Evolutionary conservation across 208 protist species (phyloP).

Genomic region (Leishmania aethiopica): DNA sequence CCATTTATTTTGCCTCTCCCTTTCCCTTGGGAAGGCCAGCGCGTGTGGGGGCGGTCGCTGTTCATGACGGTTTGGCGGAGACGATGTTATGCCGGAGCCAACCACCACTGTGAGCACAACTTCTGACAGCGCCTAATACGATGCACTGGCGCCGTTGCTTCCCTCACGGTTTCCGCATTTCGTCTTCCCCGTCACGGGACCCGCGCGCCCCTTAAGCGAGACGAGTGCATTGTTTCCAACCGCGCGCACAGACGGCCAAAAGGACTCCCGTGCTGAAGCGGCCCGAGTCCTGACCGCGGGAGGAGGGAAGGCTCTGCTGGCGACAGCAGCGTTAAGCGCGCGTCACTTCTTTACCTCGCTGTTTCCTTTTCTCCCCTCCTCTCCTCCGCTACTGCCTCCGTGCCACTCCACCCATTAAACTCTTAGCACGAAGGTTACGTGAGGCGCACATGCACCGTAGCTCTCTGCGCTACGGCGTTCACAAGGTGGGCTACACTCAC

Average conservation of each 20-base stretch:
- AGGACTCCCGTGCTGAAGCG: neutral
- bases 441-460: slow-evolving; percentile 18
- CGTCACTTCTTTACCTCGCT: neutral
- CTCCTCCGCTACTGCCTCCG: neutral
- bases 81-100: neutral
- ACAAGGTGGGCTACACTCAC: slow-evolving; percentile 76
- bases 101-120: neutral
- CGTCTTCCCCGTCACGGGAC: neutral
- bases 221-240: neutral
- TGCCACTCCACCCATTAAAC: neutral
- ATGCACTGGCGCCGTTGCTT: neutral
- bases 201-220: neutral
- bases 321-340: neutral
- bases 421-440: neutral
- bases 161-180: neutral
- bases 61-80: neutral
- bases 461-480: slow-evolving; percentile 50
- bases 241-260: neutral
- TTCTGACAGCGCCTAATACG: neutral
- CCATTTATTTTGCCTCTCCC: neutral
- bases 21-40: neutral
- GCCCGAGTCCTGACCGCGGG: neutral
- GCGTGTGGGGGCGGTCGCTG: neutral
- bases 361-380: neutral
- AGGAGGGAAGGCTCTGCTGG: neutral